Conservation (phyloP, 2,329 filamentous ascomycete species). For the Penicillium fuscoglaucum region DNA sequence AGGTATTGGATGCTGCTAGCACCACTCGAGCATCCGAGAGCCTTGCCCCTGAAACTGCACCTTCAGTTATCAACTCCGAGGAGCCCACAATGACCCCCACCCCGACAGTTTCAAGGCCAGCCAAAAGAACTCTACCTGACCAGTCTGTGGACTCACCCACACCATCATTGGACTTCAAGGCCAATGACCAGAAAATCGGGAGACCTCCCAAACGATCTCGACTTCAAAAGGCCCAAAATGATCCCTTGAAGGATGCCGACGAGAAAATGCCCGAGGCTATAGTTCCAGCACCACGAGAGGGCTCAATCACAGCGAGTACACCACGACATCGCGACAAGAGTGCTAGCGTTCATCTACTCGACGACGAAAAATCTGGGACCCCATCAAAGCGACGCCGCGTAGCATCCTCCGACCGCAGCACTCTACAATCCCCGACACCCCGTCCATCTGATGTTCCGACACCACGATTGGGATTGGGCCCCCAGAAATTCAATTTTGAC, state of each 20-base stretch:
- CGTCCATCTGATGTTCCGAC: background rate
- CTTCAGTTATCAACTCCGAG: background rate
- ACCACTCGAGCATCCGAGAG: background rate
- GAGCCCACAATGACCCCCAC: background rate
- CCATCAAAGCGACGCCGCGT: constrained; percentile 20
- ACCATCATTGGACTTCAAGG: background rate
- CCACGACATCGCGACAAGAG: constrained; percentile 2
- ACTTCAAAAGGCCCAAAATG: constrained; percentile 1
- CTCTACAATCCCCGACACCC: background rate
- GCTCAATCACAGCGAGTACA: background rate
- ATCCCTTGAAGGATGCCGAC: background rate
- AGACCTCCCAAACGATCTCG: constrained; percentile 25
- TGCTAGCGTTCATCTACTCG: constrained; percentile 6
- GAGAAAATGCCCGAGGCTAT: background rate
- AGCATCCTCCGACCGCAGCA: background rate
- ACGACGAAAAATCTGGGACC: constrained; percentile 5
- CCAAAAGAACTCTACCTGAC: background rate
- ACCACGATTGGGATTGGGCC: background rate
- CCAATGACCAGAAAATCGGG: constrained; percentile 3
- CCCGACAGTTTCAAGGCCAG: background rate
- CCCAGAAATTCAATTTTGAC: background rate
- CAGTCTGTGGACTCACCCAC: background rate
- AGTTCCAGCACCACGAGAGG: background rate
- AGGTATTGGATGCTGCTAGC: background rate
- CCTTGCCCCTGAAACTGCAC: background rate